These are phyloP conservation scores for Tothia fuscella DNA, from an alignment of 2,329 filamentous ascomycete species.

Conservation along the genomic window DNA sequence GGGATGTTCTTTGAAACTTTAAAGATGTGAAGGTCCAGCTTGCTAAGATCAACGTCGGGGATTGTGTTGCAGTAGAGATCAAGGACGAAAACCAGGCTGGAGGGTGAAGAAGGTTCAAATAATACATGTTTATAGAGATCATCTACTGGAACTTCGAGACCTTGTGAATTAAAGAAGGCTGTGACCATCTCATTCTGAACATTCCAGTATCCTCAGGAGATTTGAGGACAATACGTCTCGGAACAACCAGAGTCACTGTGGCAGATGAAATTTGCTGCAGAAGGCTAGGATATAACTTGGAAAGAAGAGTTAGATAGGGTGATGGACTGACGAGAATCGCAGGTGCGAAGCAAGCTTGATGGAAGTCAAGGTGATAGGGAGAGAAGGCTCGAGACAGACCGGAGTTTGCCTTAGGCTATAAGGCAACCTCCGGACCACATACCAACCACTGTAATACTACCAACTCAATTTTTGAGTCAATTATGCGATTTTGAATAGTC, in stretches of 20 bases:
- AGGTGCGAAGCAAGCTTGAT: background rate
- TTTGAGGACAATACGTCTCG: slow-evolving; percentile 12
- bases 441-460: no score
- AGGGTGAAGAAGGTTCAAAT: slow-evolving; percentile 14
- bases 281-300: slow-evolving; percentile 10
- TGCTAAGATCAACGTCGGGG: slow-evolving; percentile 13
- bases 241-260: slow-evolving; percentile 13
- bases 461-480: no score
- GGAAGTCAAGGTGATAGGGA: background rate
- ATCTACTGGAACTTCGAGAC: slow-evolving; percentile 11
- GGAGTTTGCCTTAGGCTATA: background rate
- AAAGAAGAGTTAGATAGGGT: background rate
- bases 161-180: slow-evolving; percentile 11
- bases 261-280: slow-evolving; percentile 11
- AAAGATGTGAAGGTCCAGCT: slow-evolving; percentile 15
- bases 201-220: background rate
- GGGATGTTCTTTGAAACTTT: slow-evolving; percentile 13
- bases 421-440: no score
- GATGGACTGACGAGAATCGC: background rate
- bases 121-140: slow-evolving; percentile 14
- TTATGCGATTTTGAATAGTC: no score
- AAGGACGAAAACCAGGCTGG: slow-evolving; percentile 5
- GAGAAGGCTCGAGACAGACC: background rate
- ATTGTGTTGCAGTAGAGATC: slow-evolving; percentile 11
- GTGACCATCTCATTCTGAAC: slow-evolving; percentile 12